Conservation (phyloP, 2,329 filamentous ascomycete genomes). For the Trichoderma oligosporum region DNA sequence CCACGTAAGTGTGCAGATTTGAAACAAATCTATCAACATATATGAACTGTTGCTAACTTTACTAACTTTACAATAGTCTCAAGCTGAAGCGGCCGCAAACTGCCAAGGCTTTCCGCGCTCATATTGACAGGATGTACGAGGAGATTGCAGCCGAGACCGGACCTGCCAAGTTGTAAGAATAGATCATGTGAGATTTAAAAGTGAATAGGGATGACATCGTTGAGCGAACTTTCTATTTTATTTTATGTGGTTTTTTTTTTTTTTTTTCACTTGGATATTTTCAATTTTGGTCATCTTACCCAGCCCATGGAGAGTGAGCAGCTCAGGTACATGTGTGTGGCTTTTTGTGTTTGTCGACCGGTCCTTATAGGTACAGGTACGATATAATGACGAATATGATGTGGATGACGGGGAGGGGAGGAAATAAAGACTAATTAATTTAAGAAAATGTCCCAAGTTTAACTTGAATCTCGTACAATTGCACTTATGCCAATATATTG, state of each 20-base stretch:
- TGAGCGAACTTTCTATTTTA: background rate
- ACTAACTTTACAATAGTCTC: conserved; percentile 40
- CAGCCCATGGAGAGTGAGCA: too few species aligned
- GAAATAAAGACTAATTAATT: background rate
- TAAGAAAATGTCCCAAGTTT: too few species aligned
- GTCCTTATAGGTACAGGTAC: too few species aligned
- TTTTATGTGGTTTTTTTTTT: background rate
- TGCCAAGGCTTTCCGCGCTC: conserved; percentile 47
- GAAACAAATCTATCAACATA: too few species aligned
- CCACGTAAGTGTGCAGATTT: conserved; percentile 66
- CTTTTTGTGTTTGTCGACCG: background rate
- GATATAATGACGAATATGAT: background rate
- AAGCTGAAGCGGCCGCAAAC: conserved; percentile 59
- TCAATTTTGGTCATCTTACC: too few species aligned
- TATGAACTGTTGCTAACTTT: too few species aligned
- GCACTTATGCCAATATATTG: too few species aligned
- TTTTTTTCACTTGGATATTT: background rate
- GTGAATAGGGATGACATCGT: conserved; percentile 8
- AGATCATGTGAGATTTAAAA: background rate
- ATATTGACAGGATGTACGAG: conserved; percentile 56
- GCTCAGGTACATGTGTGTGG: background rate
- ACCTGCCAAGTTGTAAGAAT: conserved; percentile 41
- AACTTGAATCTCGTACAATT: too few species aligned
- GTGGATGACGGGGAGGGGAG: background rate
- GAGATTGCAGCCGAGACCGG: conserved; percentile 44